Base-by-base conservation (phyloP, 345 rosid genomes). In the Salix koriyanagi region DNA sequence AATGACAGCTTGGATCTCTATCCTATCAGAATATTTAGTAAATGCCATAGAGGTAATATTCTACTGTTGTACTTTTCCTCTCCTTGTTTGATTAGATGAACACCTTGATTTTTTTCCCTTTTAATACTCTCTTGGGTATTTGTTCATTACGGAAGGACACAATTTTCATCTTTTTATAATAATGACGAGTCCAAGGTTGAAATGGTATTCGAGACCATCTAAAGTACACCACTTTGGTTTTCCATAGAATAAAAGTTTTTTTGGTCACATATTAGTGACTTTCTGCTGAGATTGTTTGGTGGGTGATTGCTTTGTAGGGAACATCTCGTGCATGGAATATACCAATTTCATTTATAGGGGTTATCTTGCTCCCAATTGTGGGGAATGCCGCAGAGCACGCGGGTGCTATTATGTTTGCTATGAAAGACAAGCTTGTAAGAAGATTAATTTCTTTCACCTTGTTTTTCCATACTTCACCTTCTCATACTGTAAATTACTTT, bases 361-460 rank as follows among this genome's bases (percentile, higher is more conserved):
- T 95, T 56, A 93, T 93, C 81, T 82, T 95, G 86, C 99, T 95
- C 76, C 99, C 99, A 52, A 93, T 94, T 73, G 97, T 95, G 56
- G 99, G 99, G 65, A 95, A 95, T 77, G 99, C 99, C 21, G 98
- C 98, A 0, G 99, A 95, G 86, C 99, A 93, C 79, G 92, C 98
- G 25, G 90, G 99, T 73, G 96, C 99, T 19, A 89, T 95, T 64
- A 93, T 93, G 94, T 93, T 95, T 75, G 99, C 98, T 48, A 91
- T 93, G 97, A 93, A 95, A 85, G 94, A 93, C 83, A 95, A 95
- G 85, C 94, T 95, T 76, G 99, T 95, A 89, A 67, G 88, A 66
- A 73, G 26, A 71, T 48, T 67, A 37, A 21, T 70, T 10, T 65
- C 41, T 15, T 36, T 64, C 34, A 15, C 5, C 74, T 65, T 75